Percentiles rank a stretch among this genome's conserved stretches.
These are phyloP conservation scores for Paspalum vaginatum DNA, from an alignment of 176 grass and related monocot genomes.

Conservation along the genomic window DNA sequence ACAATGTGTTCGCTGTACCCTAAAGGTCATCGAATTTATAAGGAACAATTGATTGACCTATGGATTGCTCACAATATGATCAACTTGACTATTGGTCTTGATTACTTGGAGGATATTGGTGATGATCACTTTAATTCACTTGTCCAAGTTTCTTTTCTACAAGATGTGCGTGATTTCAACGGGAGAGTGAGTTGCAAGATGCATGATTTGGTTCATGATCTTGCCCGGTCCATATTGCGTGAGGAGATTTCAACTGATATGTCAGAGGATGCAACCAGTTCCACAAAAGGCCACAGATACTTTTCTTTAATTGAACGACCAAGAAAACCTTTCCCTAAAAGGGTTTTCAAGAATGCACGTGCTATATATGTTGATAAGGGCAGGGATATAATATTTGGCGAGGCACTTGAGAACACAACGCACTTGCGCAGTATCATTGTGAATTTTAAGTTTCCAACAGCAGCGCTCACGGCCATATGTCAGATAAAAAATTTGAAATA, in stretches of 20 bases:
- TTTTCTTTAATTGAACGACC: neutral
- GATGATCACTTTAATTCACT: neutral
- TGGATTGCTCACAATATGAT: neutral
- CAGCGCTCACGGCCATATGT: neutral
- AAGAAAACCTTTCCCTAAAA: neutral
- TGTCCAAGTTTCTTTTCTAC: slow-evolving; percentile 1
- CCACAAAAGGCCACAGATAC: neutral
- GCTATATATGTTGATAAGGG: neutral
- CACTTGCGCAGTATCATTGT: neutral
- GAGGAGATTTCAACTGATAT: neutral
- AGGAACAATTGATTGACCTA: neutral
- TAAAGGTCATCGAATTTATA: neutral
- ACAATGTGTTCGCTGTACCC: neutral
- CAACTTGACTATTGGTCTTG: no score
- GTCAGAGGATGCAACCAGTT: neutral
- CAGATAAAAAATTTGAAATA: neutral
- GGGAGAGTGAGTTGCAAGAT: neutral
- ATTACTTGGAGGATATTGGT: neutral
- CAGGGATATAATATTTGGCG: no score
- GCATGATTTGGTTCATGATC: neutral
- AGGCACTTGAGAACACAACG: neutral
- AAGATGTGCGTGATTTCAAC: neutral
- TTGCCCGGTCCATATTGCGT: neutral
- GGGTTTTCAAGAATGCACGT: neutral
- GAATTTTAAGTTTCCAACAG: neutral